phyloP scores from a whole-genome alignment of 169 alveolate genomes.

The Eimeria maxima region DNA sequence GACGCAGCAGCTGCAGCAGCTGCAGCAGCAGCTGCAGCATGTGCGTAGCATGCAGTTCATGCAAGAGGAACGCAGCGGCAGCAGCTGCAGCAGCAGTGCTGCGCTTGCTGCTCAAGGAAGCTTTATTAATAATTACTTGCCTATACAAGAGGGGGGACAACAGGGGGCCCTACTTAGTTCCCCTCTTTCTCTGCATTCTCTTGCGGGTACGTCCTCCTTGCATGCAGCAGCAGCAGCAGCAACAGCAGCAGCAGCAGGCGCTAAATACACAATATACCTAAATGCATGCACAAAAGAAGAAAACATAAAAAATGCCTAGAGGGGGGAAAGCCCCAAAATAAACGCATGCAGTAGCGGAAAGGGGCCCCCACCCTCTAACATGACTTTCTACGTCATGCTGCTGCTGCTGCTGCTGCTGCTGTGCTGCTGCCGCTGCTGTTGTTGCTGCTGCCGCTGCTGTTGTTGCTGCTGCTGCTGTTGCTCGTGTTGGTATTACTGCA shows the following conservation, averaged over 20 bases:
- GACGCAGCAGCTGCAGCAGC: conserved; percentile 37
- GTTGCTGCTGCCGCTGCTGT: not conserved
- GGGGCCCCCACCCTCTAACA: not conserved
- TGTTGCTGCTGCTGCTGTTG: not conserved
- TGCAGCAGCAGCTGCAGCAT: conserved; percentile 43
- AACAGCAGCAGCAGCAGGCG: not conserved
- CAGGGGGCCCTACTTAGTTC: too few relatives aligned
- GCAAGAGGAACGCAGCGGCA: too few relatives aligned
- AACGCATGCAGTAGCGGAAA: too few relatives aligned
- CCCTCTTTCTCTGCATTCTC: too few relatives aligned
- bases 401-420: not conserved
- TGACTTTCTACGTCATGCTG: not conserved
- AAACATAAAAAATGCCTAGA: too few relatives aligned
- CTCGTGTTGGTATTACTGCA: not conserved
- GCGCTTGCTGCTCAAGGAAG: too few relatives aligned
- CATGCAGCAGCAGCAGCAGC: not conserved
- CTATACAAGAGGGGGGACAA: too few relatives aligned
- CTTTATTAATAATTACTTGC: too few relatives aligned
- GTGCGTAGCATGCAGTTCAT: not conserved
- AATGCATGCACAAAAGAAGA: not conserved
- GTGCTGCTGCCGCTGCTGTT: not conserved
- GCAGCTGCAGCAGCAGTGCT: too few relatives aligned
- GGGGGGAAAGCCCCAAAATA: too few relatives aligned
- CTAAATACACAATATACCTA: not conserved
- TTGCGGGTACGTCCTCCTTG: not conserved